Evolutionary conservation across 31 red algal species (phyloP).

Genomic region (Odonthalia washingtoniensis): DNA sequence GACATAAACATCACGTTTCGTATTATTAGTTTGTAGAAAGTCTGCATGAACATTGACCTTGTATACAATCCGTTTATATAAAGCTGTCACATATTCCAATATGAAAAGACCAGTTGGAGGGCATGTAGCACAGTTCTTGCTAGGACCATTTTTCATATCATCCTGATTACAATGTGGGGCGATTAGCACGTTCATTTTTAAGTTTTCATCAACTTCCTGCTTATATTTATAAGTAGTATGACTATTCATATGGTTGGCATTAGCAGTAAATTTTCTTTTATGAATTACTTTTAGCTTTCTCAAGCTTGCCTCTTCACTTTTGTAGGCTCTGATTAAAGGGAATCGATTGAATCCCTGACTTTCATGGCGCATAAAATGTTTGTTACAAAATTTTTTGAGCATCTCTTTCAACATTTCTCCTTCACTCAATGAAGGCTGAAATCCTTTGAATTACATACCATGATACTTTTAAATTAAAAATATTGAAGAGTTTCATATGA

Average conservation of each 20-base stretch:
- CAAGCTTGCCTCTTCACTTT: slow-evolving; percentile 1
- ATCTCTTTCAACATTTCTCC: no score
- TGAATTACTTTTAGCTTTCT: neutral
- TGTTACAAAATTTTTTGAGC: slow-evolving; percentile 4
- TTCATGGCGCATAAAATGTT: neutral
- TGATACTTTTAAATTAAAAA: no score
- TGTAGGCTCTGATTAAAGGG: neutral
- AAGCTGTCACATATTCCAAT: neutral
- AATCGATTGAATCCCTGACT: neutral
- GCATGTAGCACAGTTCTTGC: neutral
- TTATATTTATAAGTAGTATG: neutral
- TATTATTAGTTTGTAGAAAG: slow-evolving; percentile 12
- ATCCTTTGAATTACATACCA: no score
- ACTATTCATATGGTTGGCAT: neutral
- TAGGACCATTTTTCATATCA: neutral
- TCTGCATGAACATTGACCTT: neutral
- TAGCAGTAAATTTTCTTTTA: neutral
- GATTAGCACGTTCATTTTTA: neutral
- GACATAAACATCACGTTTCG: slow-evolving; percentile 26
- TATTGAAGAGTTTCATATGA: no score
- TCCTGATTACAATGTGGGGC: slow-evolving; percentile 1
- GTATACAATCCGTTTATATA: neutral
- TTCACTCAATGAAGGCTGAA: no score
- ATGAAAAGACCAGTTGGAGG: neutral
- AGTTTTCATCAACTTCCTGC: neutral